A percentile compares a stretch with the other conserved stretches of the same genome.
Conservation (phyloP, 257 asterid genomes). For the Gynochthodes officinalis region DNA sequence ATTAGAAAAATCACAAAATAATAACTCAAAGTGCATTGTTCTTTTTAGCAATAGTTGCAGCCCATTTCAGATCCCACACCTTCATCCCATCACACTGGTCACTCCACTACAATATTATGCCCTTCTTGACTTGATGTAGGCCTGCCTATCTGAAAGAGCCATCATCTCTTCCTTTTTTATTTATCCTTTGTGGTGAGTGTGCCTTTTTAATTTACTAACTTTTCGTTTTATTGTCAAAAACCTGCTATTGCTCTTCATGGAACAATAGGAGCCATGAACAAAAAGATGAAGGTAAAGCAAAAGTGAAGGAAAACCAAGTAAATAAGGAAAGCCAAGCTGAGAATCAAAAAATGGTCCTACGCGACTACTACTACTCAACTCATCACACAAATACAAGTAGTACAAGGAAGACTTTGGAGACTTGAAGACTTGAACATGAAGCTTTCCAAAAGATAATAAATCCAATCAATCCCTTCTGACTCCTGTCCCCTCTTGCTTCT, state of each 20-base stretch:
- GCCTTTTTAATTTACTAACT: background rate
- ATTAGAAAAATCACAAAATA: background rate
- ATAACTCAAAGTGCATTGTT: background rate
- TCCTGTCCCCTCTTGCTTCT: constrained; percentile 11
- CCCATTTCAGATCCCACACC: constrained; percentile 12
- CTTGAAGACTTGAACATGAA: constrained; percentile 50
- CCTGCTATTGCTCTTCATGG: constrained; percentile 1
- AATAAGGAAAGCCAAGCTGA: constrained; percentile 11
- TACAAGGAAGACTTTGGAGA: constrained; percentile 14
- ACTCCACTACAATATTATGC: constrained; percentile 8
- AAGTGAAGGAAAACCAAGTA: constrained; percentile 9
- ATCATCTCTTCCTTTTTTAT: background rate
- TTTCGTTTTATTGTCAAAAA: background rate
- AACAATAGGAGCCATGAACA: constrained; percentile 3
- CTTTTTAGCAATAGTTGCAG: background rate
- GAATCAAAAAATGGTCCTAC: constrained; percentile 56
- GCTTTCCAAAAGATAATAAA: constrained; percentile 34
- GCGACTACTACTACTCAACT: constrained; percentile 10
- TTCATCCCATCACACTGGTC: background rate
- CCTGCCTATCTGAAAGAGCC: constrained; percentile 14
- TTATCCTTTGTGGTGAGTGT: background rate
- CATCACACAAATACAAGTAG: constrained; percentile 15
- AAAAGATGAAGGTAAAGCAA: background rate
- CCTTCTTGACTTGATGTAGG: constrained; percentile 15
- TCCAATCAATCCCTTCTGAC: constrained; percentile 36